These are phyloP conservation scores for Vitis riparia DNA, from an alignment of 164 flowering plant species.

Conservation along the genomic window DNA sequence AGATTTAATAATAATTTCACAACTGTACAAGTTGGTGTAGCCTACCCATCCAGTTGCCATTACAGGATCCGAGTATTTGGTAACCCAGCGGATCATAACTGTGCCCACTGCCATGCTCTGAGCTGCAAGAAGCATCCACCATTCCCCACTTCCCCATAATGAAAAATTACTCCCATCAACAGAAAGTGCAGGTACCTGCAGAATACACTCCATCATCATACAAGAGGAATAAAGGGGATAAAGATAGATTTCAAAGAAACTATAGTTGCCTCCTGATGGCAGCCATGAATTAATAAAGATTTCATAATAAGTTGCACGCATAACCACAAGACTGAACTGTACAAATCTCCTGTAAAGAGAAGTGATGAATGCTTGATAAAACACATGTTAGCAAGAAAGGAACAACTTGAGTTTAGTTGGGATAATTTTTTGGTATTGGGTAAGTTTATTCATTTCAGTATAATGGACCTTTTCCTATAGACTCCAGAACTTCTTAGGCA, in stretches of 20 bases:
- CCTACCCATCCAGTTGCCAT: slow-evolving; percentile 99
- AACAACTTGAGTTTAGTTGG: too few species aligned
- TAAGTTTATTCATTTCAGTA: too few species aligned
- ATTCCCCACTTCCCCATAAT: slow-evolving; percentile 94
- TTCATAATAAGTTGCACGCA: background rate
- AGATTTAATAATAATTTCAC: background rate
- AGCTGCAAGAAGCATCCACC: slow-evolving; percentile 99
- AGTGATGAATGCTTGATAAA: background rate
- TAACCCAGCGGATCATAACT: slow-evolving; percentile 98
- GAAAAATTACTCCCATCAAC: slow-evolving; percentile 53
- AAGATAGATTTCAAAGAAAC: background rate
- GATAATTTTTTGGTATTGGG: too few species aligned
- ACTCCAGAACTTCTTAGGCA: too few species aligned
- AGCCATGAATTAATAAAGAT: background rate
- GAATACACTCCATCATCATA: slow-evolving; percentile 3
- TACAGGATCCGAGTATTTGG: slow-evolving; percentile 88
- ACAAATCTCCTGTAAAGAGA: background rate
- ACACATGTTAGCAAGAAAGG: too few species aligned
- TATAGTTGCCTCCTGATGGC: background rate
- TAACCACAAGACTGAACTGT: background rate
- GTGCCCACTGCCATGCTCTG: slow-evolving; percentile 99
- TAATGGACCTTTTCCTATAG: too few species aligned
- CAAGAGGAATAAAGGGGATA: background rate
- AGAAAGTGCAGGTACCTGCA: slow-evolving; percentile 70
- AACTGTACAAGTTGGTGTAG: slow-evolving; percentile 6